Evolutionary conservation across 2,329 filamentous ascomycete species (phyloP).

Genomic region (Ceratocystiopsis brevicomis): DNA sequence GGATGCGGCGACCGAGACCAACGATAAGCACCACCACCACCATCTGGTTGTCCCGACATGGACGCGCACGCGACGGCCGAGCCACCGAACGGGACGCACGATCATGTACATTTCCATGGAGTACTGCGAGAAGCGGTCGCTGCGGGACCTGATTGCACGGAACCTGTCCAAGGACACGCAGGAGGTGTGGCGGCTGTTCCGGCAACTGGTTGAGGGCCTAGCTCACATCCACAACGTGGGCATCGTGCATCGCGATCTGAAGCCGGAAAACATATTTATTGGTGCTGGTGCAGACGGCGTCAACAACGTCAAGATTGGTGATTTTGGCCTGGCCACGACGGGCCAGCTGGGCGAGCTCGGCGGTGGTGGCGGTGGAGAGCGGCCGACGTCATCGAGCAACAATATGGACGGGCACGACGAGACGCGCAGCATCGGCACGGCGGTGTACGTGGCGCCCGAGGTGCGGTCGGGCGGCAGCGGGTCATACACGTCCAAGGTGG

Average conservation of each 20-base stretch:
- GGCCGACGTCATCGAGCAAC: slow-evolving; percentile 12
- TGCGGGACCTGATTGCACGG: slow-evolving; percentile 69
- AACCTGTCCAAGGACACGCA: slow-evolving; percentile 54
- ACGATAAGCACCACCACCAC: background rate
- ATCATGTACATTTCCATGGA: slow-evolving; percentile 98
- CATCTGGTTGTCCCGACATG: background rate
- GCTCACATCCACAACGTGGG: slow-evolving; percentile 76
- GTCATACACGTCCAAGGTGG: slow-evolving; percentile 81
- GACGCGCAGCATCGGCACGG: slow-evolving; percentile 56
- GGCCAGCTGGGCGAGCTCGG: slow-evolving; percentile 33
- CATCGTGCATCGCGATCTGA: slow-evolving; percentile 89
- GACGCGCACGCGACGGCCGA: slow-evolving; percentile 13
- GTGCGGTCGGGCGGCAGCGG: slow-evolving; percentile 56
- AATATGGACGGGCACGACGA: slow-evolving; percentile 39
- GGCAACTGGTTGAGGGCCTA: slow-evolving; percentile 78
- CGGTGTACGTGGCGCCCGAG: slow-evolving; percentile 86
- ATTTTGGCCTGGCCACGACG: slow-evolving; percentile 86
- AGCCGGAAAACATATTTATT: slow-evolving; percentile 96
- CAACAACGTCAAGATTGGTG: slow-evolving; percentile 86
- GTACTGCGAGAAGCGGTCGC: slow-evolving; percentile 85
- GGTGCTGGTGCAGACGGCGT: slow-evolving; percentile 46
- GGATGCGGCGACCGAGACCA: slow-evolving; percentile 6
- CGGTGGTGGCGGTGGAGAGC: background rate
- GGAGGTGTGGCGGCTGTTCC: slow-evolving; percentile 76
- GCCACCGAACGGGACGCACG: slow-evolving; percentile 40